Conservation (phyloP, 805 yeast genomes). For the Schwanniomyces pseudopolymorphus region DNA sequence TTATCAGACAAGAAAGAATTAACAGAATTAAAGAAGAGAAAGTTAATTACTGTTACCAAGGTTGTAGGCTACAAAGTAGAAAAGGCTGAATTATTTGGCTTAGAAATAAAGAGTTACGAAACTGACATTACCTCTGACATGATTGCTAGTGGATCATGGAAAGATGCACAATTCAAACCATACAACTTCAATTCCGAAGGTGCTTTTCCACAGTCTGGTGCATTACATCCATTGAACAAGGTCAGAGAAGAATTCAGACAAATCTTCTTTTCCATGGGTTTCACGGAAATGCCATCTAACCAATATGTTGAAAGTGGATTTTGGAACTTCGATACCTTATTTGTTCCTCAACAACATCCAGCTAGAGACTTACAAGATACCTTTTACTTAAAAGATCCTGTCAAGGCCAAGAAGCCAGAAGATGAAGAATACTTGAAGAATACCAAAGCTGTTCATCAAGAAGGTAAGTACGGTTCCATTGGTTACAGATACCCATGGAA, state of each 20-base stretch:
- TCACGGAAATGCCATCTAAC: constrained; percentile 98
- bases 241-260: constrained; percentile 98
- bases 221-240: constrained; percentile 93
- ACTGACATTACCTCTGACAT: constrained; percentile 95
- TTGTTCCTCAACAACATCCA: constrained; percentile 99
- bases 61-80: constrained; percentile 69
- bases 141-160: constrained; percentile 83
- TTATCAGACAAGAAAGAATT: constrained; percentile 64
- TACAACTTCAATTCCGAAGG: constrained; percentile 97
- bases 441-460: constrained; percentile 80
- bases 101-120: constrained; percentile 76
- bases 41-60: constrained; percentile 71
- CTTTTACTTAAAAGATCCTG: constrained; percentile 94
- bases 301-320: constrained; percentile 97
- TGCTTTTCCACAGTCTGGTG: constrained; percentile 80
- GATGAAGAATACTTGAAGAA: constrained; percentile 78
- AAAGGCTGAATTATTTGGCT: constrained; percentile 84
- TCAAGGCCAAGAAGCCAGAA: constrained; percentile 73
- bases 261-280: constrained; percentile 96
- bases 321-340: constrained; percentile 98
- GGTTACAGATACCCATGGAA: constrained; percentile 99
- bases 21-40: constrained; percentile 90
- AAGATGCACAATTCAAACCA: constrained; percentile 81
- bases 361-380: constrained; percentile 99
- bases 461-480: constrained; percentile 88